These are phyloP conservation scores for Cnidoscolus chayamansa DNA, from an alignment of 441 rosid genomes.

Conservation along the genomic window DNA sequence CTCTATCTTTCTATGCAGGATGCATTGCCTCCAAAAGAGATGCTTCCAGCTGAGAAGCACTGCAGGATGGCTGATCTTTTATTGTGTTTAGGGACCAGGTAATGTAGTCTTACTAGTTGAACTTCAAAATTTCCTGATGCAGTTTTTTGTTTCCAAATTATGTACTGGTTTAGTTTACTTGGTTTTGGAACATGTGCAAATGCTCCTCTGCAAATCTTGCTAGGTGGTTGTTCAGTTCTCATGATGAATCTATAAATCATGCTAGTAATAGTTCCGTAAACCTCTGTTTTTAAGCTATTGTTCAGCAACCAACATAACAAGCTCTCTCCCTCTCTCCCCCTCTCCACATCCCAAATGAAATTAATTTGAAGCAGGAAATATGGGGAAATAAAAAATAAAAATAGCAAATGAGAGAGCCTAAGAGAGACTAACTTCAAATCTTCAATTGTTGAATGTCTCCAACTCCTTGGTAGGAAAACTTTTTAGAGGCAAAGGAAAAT, in stretches of 20 bases:
- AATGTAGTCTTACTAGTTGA: slow-evolving; percentile 14
- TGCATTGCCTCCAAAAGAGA: slow-evolving; percentile 79
- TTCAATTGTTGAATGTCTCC: too few relatives aligned
- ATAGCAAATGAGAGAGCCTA: background rate
- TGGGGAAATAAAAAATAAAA: background rate
- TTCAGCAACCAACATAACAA: background rate
- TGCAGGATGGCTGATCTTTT: slow-evolving; percentile 89
- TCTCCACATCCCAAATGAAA: background rate
- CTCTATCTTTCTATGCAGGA: slow-evolving; percentile 46
- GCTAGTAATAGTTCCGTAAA: background rate
- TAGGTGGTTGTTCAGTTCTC: background rate
- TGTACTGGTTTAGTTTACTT: background rate
- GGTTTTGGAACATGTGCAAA: background rate
- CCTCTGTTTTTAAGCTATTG: background rate
- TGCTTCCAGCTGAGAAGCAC: slow-evolving; percentile 81
- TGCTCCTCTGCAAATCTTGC: background rate
- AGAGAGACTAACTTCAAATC: background rate
- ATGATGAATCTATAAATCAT: background rate
- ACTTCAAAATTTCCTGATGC: background rate
- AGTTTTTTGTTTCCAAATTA: background rate
- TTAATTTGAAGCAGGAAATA: background rate
- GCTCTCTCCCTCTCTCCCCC: background rate
- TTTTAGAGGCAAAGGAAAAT: too few relatives aligned
- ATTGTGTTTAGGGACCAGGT: slow-evolving; percentile 94
- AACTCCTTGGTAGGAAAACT: too few relatives aligned